A percentile compares a stretch with the other conserved stretches of the same genome.
Evolutionary conservation across 2,329 filamentous ascomycete genomes (phyloP).

Genomic region (Orbilia brochopaga): DNA sequence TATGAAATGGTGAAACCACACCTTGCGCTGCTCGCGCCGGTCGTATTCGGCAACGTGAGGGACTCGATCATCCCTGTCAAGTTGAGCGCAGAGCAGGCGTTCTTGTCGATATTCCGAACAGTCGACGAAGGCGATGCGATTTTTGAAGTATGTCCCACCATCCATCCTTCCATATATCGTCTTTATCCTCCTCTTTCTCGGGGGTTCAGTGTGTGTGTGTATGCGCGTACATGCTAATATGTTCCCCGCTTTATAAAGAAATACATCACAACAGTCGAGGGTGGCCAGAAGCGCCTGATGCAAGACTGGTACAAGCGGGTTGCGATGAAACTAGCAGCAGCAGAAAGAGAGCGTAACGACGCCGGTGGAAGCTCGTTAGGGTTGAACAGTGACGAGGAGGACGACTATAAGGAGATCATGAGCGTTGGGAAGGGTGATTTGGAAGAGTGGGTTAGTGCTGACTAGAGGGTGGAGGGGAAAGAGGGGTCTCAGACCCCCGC

Average conservation of each 20-base stretch:
- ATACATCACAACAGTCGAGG: conserved; percentile 54
- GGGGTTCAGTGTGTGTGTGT: too few species aligned
- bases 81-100: conserved; percentile 90
- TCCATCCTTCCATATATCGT: not conserved
- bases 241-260: conserved; percentile 44
- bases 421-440: conserved; percentile 89
- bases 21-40: conserved; percentile 76
- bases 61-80: conserved; percentile 95
- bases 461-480: conserved; percentile 57
- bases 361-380: conserved; percentile 86
- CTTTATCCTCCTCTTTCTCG: conserved; percentile 9
- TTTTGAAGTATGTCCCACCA: conserved; percentile 50
- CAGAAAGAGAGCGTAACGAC: conserved; percentile 85
- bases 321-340: conserved; percentile 78
- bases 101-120: conserved; percentile 87
- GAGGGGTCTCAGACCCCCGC: conserved; percentile 1
- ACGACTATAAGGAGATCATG: conserved; percentile 96
- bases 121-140: conserved; percentile 73
- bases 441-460: conserved; percentile 58
- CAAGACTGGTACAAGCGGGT: conserved; percentile 97
- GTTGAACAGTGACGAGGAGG: conserved; percentile 84
- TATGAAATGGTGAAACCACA: conserved; percentile 79
- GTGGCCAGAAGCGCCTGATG: conserved; percentile 76
- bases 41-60: conserved; percentile 86
- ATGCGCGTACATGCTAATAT: conserved; percentile 41